A percentile compares a stretch with the other conserved stretches of the same genome.
These are phyloP conservation scores for Apiotrichum montevideense DNA, from an alignment of 1,284 basidiomycete species.

Conservation along the genomic window DNA sequence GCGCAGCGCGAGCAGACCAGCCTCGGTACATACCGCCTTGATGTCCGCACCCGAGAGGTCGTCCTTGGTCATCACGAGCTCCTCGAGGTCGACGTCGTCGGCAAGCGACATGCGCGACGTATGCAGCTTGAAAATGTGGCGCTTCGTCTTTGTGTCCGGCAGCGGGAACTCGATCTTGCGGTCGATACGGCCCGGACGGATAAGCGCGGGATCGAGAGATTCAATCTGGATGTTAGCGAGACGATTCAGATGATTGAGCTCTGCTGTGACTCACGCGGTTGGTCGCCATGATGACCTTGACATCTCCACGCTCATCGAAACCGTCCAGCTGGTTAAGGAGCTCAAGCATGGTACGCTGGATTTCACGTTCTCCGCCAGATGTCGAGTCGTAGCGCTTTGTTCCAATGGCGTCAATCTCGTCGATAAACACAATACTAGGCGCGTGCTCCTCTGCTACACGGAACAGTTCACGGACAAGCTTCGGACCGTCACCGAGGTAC, in stretches of 20 bases:
- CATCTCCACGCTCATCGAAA: slow-evolving; percentile 97
- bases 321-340: slow-evolving; percentile 91
- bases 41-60: slow-evolving; percentile 96
- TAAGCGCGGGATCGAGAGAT: slow-evolving; percentile 90
- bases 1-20: slow-evolving; percentile 85
- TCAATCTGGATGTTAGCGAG: slow-evolving; percentile 73
- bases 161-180: slow-evolving; percentile 96
- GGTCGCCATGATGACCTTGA: slow-evolving; percentile 69
- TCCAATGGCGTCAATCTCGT: slow-evolving; percentile 97
- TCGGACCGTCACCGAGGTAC: slow-evolving; percentile 98
- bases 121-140: slow-evolving; percentile 96
- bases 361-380: slow-evolving; percentile 95
- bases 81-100: slow-evolving; percentile 91
- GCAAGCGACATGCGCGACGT: slow-evolving; percentile 91
- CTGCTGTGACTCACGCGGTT: slow-evolving; percentile 34
- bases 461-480: slow-evolving; percentile 95
- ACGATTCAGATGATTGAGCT: neutral
- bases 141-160: slow-evolving; percentile 92
- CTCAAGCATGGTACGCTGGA: slow-evolving; percentile 55
- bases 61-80: slow-evolving; percentile 93
- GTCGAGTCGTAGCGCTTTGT: slow-evolving; percentile 97
- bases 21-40: slow-evolving; percentile 96
- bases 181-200: slow-evolving; percentile 96
- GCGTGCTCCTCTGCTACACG: slow-evolving; percentile 95
- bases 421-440: slow-evolving; percentile 98